phyloP scores from a whole-genome alignment of 148 eudicot species.

The Rhododendron ferrugineum region DNA sequence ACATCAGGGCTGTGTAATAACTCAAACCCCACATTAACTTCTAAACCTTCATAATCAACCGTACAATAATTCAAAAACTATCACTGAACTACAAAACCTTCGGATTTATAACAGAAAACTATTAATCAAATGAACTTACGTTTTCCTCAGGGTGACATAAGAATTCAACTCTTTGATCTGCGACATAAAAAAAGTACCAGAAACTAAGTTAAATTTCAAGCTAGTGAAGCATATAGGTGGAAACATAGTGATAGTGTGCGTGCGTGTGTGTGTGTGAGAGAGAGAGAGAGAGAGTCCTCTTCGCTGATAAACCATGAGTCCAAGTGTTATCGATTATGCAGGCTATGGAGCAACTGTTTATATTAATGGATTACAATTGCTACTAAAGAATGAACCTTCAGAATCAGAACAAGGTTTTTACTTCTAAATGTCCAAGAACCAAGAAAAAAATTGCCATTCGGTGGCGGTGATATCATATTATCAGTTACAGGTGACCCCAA shows the following conservation, averaged over 20 bases:
- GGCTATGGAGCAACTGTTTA: not conserved
- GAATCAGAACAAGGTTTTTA: not conserved
- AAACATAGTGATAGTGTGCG: not conserved
- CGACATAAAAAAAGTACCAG: constrained; percentile 16
- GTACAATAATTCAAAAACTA: not conserved
- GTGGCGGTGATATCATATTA: not conserved
- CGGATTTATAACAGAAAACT: not conserved
- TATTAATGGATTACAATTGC: not conserved
- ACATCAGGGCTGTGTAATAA: not conserved
- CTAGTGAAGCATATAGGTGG: not conserved
- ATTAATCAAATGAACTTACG: constrained; percentile 45
- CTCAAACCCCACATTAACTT: not conserved
- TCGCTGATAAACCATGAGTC: not conserved
- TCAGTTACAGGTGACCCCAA: not conserved
- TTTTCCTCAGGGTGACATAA: constrained; percentile 79
- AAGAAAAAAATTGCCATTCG: not conserved
- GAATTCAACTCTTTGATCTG: constrained; percentile 94
- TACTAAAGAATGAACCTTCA: not conserved
- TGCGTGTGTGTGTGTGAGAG: not conserved
- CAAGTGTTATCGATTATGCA: not conserved
- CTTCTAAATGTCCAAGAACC: not conserved
- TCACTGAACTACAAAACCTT: not conserved
- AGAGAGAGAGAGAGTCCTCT: constrained; percentile 3
- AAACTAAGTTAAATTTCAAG: not conserved
- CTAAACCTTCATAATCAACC: not conserved